Evolutionary conservation across 2,329 filamentous ascomycete genomes (phyloP).

Genomic region (Penicillium sp.): DNA sequence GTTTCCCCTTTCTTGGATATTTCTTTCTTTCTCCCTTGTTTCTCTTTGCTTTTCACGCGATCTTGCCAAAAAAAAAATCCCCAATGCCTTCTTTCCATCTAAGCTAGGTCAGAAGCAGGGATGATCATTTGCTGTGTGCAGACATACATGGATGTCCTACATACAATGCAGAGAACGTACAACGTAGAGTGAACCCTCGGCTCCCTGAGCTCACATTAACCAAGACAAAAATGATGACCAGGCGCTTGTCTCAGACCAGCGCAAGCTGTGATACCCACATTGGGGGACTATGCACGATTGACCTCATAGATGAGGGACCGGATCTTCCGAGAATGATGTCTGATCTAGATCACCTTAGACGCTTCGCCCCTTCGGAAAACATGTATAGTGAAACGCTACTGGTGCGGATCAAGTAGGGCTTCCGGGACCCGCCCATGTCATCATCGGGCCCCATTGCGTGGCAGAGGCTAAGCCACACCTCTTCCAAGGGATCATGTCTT

Average conservation of each 20-base stretch:
- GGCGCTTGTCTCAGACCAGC: neutral
- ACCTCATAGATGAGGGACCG: neutral
- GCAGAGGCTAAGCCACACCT: constrained; percentile 7
- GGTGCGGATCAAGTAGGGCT: constrained; percentile 1
- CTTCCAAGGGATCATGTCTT: neutral
- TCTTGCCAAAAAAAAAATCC: neutral
- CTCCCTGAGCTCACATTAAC: neutral
- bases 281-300: neutral
- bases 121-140: neutral
- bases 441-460: constrained; percentile 3
- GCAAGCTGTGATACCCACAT: neutral
- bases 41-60: too few species aligned
- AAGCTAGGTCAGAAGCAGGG: neutral
- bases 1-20: too few species aligned
- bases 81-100: neutral
- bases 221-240: neutral
- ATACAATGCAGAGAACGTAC: too few species aligned
- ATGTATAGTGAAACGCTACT: neutral
- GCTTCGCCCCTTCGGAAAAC: neutral
- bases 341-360: neutral
- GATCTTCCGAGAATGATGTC: neutral
- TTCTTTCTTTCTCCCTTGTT: too few species aligned
- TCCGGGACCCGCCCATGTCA: neutral
- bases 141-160: too few species aligned
- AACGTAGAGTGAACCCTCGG: too few species aligned